Conservation (phyloP, 371 early-diverging fungal species). For the Actinomortierella ambigua region DNA sequence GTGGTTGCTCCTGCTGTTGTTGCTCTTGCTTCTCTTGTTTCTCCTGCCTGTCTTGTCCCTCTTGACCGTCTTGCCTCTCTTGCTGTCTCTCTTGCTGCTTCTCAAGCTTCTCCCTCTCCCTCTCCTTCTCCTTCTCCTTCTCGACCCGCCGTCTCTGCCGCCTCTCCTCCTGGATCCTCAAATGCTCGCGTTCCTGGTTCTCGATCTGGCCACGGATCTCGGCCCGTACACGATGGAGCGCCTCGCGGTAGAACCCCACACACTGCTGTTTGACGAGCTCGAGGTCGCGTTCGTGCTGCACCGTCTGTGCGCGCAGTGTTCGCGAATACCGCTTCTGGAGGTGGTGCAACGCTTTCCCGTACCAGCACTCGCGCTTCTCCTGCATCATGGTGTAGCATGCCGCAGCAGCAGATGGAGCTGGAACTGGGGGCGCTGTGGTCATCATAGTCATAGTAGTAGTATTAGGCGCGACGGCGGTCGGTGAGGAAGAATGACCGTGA, state of each 20-base stretch:
- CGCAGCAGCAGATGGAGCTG: too few relatives aligned
- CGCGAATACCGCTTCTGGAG: background rate
- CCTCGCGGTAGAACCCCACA: conserved; percentile 14
- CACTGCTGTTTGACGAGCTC: conserved; percentile 24
- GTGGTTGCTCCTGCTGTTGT: too few relatives aligned
- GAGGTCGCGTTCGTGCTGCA: conserved; percentile 15
- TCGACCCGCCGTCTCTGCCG: too few relatives aligned
- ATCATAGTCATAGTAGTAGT: background rate
- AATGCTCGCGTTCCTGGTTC: too few relatives aligned
- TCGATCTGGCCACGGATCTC: conserved; percentile 17
- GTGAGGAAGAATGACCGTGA: too few relatives aligned
- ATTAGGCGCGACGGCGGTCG: too few relatives aligned
- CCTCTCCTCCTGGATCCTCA: too few relatives aligned
- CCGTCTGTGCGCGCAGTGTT: conserved; percentile 4
- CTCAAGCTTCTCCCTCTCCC: background rate
- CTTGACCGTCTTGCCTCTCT: background rate
- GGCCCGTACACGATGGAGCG: conserved; percentile 14
- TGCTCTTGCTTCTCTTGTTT: background rate
- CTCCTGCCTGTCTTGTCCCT: background rate
- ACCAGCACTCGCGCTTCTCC: too few relatives aligned
- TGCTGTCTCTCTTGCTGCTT: background rate
- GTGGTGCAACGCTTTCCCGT: background rate
- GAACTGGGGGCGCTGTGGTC: too few relatives aligned
- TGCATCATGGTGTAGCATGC: too few relatives aligned
- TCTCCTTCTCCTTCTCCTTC: background rate